Conservation (phyloP, 2,329 filamentous ascomycete genomes). For the Penicillium expansum region DNA sequence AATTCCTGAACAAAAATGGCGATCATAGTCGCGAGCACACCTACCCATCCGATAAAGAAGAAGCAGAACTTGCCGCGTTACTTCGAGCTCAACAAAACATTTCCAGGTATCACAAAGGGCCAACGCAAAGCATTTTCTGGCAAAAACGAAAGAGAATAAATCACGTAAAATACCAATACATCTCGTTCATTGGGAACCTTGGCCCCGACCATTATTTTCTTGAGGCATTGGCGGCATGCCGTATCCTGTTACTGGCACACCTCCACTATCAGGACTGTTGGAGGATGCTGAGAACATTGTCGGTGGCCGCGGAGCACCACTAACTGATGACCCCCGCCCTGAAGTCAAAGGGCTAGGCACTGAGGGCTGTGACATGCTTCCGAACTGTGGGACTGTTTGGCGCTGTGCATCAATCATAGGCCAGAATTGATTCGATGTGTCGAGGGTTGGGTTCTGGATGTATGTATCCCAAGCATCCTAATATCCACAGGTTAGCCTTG, state of each 20-base stretch:
- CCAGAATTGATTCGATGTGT: constrained; percentile 42
- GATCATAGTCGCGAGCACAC: neutral
- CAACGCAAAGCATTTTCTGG: neutral
- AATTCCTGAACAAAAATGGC: neutral
- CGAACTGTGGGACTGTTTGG: constrained; percentile 20
- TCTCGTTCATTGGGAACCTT: constrained; percentile 9
- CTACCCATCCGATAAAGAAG: neutral
- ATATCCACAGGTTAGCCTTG: constrained; percentile 25
- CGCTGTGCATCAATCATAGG: constrained; percentile 35
- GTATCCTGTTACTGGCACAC: constrained; percentile 15
- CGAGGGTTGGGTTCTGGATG: constrained; percentile 57
- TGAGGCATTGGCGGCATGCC: constrained; percentile 12
- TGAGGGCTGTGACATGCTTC: constrained; percentile 18
- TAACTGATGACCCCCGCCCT: constrained; percentile 18
- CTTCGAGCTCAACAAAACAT: neutral
- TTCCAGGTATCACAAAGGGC: neutral
- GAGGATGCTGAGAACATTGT: constrained; percentile 18
- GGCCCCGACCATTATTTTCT: constrained; percentile 10
- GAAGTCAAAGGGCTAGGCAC: constrained; percentile 23
- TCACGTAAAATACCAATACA: neutral
- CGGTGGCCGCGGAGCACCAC: constrained; percentile 12
- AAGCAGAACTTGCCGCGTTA: neutral
- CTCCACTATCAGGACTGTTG: constrained; percentile 15
- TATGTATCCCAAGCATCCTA: constrained; percentile 69
- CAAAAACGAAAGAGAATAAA: neutral